Conservation (phyloP, 495 filamentous ascomycete genomes). For the Corynascus novoguineensis region DNA sequence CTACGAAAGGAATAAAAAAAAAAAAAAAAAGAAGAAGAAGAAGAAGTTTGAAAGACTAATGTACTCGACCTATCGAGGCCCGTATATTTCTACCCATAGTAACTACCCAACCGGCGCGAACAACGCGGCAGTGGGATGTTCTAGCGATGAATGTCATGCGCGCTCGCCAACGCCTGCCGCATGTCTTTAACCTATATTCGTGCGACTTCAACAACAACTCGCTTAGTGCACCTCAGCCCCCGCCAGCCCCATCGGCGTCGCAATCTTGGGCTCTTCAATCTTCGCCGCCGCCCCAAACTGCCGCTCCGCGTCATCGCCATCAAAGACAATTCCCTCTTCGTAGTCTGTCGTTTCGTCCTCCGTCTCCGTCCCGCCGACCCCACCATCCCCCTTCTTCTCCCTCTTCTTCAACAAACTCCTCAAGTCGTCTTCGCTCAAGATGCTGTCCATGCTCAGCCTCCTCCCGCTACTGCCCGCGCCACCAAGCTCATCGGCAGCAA, state of each 20-base stretch:
- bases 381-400: not conserved
- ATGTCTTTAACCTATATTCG: no score
- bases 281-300: not conserved
- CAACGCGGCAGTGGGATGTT: no score
- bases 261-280: not conserved
- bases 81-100: no score
- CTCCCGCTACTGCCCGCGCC: conserved; percentile 2
- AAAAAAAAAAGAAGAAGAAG: no score
- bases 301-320: conserved; percentile 6
- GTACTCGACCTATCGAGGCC: no score
- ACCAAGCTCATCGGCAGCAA: not conserved
- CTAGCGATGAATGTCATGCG: no score
- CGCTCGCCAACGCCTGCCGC: conserved; percentile 5
- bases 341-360: conserved; percentile 23
- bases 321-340: conserved; percentile 8
- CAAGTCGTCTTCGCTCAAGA: conserved; percentile 28
- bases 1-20: no score
- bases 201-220: not conserved
- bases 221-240: not conserved
- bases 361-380: conserved; percentile 8
- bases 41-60: no score
- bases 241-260: conserved; percentile 12
- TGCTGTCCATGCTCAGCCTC: conserved; percentile 26
- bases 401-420: conserved; percentile 17
- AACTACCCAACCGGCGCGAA: no score